phyloP scores from a whole-genome alignment of 345 rosid genomes.

The Populus simonii region DNA sequence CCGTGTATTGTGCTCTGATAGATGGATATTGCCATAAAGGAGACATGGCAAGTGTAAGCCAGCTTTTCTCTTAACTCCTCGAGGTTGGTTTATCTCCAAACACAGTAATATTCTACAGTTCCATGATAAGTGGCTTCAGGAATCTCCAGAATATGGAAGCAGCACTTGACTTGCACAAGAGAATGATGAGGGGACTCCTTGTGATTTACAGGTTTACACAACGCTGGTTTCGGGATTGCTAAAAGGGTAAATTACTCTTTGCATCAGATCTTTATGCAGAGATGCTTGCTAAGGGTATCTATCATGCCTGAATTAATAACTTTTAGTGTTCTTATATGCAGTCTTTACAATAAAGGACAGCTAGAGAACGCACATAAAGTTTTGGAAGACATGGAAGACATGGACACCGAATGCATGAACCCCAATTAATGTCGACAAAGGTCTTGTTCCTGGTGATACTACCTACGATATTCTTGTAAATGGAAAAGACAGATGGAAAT shows the following conservation, averaged over 20 bases:
- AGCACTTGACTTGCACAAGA: conserved; percentile 51
- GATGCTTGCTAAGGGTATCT: conserved; percentile 58
- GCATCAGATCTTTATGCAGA: conserved; percentile 66
- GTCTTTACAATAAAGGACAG: conserved; percentile 57
- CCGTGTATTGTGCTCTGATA: conserved; percentile 55
- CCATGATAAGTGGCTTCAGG: conserved; percentile 68
- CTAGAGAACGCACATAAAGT: conserved; percentile 53
- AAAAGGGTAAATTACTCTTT: conserved; percentile 45
- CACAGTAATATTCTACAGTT: conserved; percentile 48
- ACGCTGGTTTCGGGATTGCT: conserved; percentile 69
- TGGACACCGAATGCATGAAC: conserved; percentile 46
- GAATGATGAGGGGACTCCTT: conserved; percentile 61
- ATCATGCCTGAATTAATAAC: conserved; percentile 51
- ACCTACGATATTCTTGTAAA: conserved; percentile 66
- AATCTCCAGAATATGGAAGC: conserved; percentile 58
- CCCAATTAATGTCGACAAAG: conserved; percentile 44
- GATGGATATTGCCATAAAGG: conserved; percentile 52
- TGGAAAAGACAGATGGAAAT: conserved; percentile 32
- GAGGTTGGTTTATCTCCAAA: conserved; percentile 63
- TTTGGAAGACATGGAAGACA: conserved; percentile 68
- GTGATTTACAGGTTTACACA: conserved; percentile 59
- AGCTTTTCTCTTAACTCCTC: conserved; percentile 56
- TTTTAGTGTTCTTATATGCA: conserved; percentile 51
- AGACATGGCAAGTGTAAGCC: conserved; percentile 53
- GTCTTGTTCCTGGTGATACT: conserved; percentile 59